Conservation (phyloP, 2,329 filamentous ascomycete genomes). For the Stagonosporopsis rhizophila region DNA sequence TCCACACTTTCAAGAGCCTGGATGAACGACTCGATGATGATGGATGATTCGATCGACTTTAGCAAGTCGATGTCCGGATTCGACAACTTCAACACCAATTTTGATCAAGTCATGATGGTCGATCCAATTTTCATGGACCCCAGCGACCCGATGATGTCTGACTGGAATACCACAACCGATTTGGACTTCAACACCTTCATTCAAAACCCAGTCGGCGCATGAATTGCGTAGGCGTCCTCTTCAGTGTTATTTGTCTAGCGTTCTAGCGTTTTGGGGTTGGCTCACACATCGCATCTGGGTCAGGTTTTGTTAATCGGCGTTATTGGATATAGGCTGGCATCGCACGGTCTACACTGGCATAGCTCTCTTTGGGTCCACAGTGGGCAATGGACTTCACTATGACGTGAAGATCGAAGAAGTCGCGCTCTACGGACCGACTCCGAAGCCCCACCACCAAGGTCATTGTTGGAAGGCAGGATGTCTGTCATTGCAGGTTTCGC, state of each 20-base stretch:
- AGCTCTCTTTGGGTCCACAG: constrained; percentile 20
- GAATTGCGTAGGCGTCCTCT: constrained; percentile 28
- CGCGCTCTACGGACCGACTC: constrained; percentile 13
- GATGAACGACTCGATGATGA: constrained; percentile 46
- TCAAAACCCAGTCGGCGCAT: constrained; percentile 44
- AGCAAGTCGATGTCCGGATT: constrained; percentile 44
- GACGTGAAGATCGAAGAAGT: constrained; percentile 28
- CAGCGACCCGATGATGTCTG: constrained; percentile 43
- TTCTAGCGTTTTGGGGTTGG: constrained; percentile 44
- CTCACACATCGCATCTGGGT: constrained; percentile 31
- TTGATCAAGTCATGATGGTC: constrained; percentile 44
- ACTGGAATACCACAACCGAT: constrained; percentile 45
- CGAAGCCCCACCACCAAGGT: not conserved
- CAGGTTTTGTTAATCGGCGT: constrained; percentile 29
- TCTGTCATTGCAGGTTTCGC: not conserved
- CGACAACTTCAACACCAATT: constrained; percentile 41
- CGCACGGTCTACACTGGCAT: constrained; percentile 14
- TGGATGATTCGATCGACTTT: constrained; percentile 48
- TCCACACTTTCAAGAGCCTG: constrained; percentile 40
- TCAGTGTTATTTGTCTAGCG: constrained; percentile 40
- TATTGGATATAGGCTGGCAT: constrained; percentile 20
- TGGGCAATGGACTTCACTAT: constrained; percentile 31
- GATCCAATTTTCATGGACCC: constrained; percentile 41
- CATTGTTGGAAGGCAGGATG: not conserved
- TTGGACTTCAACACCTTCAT: constrained; percentile 49